phyloP scores from a whole-genome alignment of 2,329 filamentous ascomycete genomes.

The Lithohypha guttulata region DNA sequence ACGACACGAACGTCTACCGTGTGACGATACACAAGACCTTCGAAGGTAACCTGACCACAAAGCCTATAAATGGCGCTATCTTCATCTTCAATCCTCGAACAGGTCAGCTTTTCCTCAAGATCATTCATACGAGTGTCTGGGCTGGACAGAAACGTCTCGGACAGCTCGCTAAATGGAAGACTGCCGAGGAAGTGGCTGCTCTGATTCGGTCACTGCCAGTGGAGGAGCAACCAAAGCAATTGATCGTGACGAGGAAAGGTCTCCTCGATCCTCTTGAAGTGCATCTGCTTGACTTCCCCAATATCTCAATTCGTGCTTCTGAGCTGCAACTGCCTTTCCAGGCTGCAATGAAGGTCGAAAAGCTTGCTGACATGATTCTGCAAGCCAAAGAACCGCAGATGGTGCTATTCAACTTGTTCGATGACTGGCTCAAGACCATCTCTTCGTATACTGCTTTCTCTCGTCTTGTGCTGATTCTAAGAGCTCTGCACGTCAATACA shows the following conservation, averaged over 20 bases:
- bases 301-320: constrained; percentile 95
- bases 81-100: constrained; percentile 99
- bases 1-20: constrained; percentile 98
- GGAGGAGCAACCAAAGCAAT: constrained; percentile 96
- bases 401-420: constrained; percentile 97
- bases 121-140: constrained; percentile 99
- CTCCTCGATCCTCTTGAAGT: constrained; percentile 93
- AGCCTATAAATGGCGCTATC: constrained; percentile 98
- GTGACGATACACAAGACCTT: constrained; percentile 99
- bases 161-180: constrained; percentile 98
- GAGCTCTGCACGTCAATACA: constrained; percentile 91
- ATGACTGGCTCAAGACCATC: constrained; percentile 97
- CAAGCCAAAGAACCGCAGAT: constrained; percentile 98
- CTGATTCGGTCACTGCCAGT: constrained; percentile 90
- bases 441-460: constrained; percentile 99
- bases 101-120: constrained; percentile 95
- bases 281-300: constrained; percentile 94
- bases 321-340: constrained; percentile 97
- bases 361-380: constrained; percentile 97
- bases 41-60: constrained; percentile 96
- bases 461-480: constrained; percentile 80
- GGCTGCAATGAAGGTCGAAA: constrained; percentile 99
- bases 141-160: constrained; percentile 98
- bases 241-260: constrained; percentile 96
- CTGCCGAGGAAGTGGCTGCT: constrained; percentile 96